phyloP scores from a whole-genome alignment of 306 rosid species.

The Vicia villosa region DNA sequence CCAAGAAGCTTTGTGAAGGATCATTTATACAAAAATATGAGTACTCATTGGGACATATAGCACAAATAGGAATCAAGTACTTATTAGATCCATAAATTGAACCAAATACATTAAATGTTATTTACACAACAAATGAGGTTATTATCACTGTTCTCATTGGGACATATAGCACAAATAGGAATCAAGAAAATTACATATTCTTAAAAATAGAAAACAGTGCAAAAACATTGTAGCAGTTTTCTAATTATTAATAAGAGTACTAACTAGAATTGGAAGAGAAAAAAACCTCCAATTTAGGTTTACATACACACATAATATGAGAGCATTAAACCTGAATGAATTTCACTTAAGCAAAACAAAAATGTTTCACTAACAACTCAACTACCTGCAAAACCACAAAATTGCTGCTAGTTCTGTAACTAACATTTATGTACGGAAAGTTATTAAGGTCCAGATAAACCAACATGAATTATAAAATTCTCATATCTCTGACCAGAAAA shows the following conservation, averaged over 20 bases:
- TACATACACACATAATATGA: background rate
- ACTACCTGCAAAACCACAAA: conserved; percentile 14
- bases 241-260: background rate
- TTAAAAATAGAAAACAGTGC: background rate
- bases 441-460: background rate
- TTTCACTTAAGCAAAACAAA: conserved; percentile 8
- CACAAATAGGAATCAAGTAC: no score
- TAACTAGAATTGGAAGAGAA: background rate
- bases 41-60: no score
- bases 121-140: background rate
- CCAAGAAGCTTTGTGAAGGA: no score
- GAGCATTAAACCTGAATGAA: background rate
- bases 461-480: background rate
- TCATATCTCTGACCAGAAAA: background rate
- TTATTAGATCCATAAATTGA: no score
- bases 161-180: background rate
- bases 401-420: conserved; percentile 11
- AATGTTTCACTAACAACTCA: conserved; percentile 11
- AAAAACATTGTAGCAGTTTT: background rate
- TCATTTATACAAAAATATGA: no score
- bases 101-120: background rate
- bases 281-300: background rate
- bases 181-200: background rate
- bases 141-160: background rate
- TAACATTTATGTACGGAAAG: conserved; percentile 22